A percentile compares a stretch with the other conserved stretches of the same genome.
Evolutionary conservation across 2,329 filamentous ascomycete species (phyloP).

Genomic region (Hymenoscyphus fructigenus): DNA sequence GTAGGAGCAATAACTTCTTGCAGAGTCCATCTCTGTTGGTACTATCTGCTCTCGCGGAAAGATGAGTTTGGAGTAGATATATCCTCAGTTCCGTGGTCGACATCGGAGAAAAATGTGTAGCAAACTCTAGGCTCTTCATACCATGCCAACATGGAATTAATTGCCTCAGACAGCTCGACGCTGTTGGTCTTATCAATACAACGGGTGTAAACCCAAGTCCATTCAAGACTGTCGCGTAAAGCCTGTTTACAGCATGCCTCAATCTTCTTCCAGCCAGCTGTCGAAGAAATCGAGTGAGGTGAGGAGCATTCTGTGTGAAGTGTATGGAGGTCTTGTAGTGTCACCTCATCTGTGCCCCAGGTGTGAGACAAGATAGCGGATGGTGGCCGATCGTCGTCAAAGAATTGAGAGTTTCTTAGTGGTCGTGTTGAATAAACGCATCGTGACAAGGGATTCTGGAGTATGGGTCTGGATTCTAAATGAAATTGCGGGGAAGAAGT

Average conservation of each 20-base stretch:
- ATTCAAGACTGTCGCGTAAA: background rate
- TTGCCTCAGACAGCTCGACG: background rate
- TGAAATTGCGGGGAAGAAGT: too few relatives aligned
- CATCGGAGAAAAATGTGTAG: background rate
- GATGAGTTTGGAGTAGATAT: background rate
- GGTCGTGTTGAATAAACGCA: too few relatives aligned
- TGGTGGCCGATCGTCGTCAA: slow-evolving; percentile 14
- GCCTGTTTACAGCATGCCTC: too few relatives aligned
- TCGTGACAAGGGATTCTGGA: too few relatives aligned
- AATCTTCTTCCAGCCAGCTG: too few relatives aligned
- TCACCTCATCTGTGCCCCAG: slow-evolving; percentile 35
- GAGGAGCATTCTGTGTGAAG: too few relatives aligned
- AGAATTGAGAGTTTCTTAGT: too few relatives aligned
- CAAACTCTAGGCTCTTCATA: background rate
- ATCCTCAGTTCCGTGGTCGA: background rate
- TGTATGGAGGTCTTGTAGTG: slow-evolving; percentile 14
- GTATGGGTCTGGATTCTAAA: too few relatives aligned
- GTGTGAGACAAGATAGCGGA: slow-evolving; percentile 38
- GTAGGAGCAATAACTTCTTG: background rate
- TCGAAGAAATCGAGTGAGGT: too few relatives aligned
- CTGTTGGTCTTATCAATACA: background rate
- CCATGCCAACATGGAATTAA: slow-evolving; percentile 7
- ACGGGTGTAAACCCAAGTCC: background rate
- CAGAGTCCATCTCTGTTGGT: background rate
- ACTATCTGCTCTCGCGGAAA: background rate